Percentiles rank a stretch among this genome's conserved stretches.
Evolutionary conservation across 257 asterid genomes (phyloP).

Genomic region (Scutellaria baicalensis): DNA sequence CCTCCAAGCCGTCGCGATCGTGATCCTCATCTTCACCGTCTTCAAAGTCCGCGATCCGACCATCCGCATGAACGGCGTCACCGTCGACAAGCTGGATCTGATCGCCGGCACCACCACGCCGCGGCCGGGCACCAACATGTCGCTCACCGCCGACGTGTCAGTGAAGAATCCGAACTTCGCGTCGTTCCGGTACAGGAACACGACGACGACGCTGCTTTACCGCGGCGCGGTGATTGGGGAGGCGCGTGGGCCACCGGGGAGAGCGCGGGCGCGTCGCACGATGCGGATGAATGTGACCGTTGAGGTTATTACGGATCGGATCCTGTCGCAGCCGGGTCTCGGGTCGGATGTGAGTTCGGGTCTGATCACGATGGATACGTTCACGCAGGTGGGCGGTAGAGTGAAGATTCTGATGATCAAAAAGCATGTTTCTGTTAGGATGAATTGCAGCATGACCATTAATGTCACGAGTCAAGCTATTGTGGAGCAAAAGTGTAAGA

Average conservation of each 20-base stretch:
- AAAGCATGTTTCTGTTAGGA: conserved; percentile 55
- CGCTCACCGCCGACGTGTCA: conserved; percentile 62
- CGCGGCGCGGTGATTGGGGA: conserved; percentile 57
- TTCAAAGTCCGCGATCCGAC: conserved; percentile 57
- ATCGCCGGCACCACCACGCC: conserved; percentile 33
- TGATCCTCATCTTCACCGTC: conserved; percentile 58
- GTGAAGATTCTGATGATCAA: conserved; percentile 43
- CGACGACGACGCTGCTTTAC: conserved; percentile 53
- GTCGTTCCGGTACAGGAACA: conserved; percentile 55
- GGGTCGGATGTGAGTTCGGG: conserved; percentile 40
- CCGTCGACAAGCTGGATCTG: conserved; percentile 29
- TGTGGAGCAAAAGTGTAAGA: conserved; percentile 50
- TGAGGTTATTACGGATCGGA: conserved; percentile 50
- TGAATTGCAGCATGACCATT: conserved; percentile 58
- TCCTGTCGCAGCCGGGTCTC: conserved; percentile 40
- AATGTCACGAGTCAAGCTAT: conserved; percentile 44
- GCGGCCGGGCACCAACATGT: conserved; percentile 55
- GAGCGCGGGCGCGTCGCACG: conserved; percentile 62
- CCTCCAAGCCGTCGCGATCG: conserved; percentile 31
- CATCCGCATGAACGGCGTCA: conserved; percentile 46
- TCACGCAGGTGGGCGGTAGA: conserved; percentile 57
- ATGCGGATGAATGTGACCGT: conserved; percentile 62
- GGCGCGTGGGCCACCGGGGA: conserved; percentile 75
- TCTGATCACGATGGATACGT: conserved; percentile 40
- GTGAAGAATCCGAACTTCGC: conserved; percentile 77